A percentile compares a stretch with the other conserved stretches of the same genome.
Evolutionary conservation across 331 rosid genomes (phyloP).

Genomic region (Cydonia oblonga): DNA sequence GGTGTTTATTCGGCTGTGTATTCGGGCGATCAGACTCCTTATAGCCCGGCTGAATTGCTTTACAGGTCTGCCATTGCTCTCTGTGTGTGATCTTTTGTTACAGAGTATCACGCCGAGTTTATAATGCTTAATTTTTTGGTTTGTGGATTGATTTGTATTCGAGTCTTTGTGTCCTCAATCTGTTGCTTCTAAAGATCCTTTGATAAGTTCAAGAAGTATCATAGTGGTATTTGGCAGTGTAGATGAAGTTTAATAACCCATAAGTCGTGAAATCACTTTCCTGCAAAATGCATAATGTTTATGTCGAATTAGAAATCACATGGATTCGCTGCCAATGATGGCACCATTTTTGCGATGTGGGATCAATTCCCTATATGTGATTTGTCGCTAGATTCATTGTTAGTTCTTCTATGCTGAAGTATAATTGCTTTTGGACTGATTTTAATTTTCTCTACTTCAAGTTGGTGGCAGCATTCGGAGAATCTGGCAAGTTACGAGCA

Average conservation of each 20-base stretch:
- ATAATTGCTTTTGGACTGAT: constrained; percentile 9
- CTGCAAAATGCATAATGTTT: background rate
- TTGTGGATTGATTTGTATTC: background rate
- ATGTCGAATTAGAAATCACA: background rate
- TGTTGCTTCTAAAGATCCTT: constrained; percentile 10
- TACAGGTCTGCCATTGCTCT: constrained; percentile 42
- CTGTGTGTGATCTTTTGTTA: constrained; percentile 9
- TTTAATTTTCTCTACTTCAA: constrained; percentile 23
- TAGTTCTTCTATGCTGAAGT: background rate
- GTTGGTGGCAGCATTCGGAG: constrained; percentile 98
- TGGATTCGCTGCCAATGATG: background rate
- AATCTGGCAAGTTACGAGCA: constrained; percentile 73
- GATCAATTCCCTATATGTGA: background rate
- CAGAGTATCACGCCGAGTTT: constrained; percentile 1
- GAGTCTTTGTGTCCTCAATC: background rate
- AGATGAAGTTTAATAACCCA: constrained; percentile 7
- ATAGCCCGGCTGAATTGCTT: constrained; percentile 36
- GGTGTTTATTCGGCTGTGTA: constrained; percentile 29
- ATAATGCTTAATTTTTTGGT: background rate
- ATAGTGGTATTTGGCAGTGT: constrained; percentile 5
- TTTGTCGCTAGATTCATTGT: background rate
- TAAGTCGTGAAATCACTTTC: background rate
- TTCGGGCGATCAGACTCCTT: constrained; percentile 31
- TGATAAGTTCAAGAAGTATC: background rate
- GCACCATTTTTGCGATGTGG: background rate